phyloP scores from a whole-genome alignment of 805 yeast species.

The Lachancea sp. region DNA sequence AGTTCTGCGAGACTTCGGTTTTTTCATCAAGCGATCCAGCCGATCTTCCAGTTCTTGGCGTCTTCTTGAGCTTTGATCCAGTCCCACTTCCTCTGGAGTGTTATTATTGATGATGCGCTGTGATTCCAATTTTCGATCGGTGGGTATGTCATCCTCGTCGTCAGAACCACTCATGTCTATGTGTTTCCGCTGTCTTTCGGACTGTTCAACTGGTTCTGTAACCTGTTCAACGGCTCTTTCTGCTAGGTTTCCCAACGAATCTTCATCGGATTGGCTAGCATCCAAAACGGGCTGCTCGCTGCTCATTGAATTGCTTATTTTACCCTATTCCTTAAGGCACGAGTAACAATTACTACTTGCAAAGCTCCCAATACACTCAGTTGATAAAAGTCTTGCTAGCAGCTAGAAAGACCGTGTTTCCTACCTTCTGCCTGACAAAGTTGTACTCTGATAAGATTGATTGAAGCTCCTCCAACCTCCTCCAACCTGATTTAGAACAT shows the following conservation, averaged over 20 bases:
- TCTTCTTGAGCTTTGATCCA: conserved; percentile 37
- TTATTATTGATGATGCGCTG: conserved; percentile 9
- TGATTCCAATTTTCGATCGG: conserved; percentile 10
- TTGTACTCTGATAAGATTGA: too few species aligned
- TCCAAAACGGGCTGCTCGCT: conserved; percentile 5
- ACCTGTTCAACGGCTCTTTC: conserved; percentile 2
- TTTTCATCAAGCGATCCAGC: conserved; percentile 70
- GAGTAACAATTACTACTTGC: too few species aligned
- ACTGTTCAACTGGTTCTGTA: not conserved
- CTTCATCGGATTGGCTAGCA: not conserved
- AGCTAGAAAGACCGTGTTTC: too few species aligned
- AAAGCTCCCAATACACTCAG: too few species aligned
- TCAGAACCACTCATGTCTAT: conserved; percentile 21
- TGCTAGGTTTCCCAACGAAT: not conserved
- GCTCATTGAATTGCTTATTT: not conserved
- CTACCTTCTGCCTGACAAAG: too few species aligned
- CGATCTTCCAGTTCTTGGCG: conserved; percentile 76
- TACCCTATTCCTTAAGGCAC: not conserved
- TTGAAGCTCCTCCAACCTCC: too few species aligned
- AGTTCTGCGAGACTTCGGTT: conserved; percentile 53
- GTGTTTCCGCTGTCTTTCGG: conserved; percentile 27
- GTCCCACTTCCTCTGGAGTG: conserved; percentile 21
- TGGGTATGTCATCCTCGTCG: conserved; percentile 12
- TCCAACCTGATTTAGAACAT: too few species aligned
- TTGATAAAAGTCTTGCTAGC: too few species aligned